Base-by-base conservation (phyloP, 1,284 basidiomycete genomes). In the Caloboletus firmus region DNA sequence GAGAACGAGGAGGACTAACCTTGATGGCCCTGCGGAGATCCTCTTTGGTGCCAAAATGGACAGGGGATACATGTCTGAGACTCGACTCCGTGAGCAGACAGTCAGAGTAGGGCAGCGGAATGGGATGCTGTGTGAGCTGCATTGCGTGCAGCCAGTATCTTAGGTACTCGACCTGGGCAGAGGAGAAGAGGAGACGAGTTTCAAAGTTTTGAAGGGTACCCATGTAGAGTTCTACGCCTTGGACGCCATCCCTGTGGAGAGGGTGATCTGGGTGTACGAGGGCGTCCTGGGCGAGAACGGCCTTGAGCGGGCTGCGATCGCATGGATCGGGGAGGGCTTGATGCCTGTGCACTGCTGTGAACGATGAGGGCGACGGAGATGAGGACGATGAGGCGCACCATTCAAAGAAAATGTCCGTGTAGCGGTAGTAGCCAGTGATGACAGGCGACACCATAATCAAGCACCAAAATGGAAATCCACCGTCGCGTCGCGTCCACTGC, bases 121-220 rank as follows among this genome's bases (percentile, higher is more conserved):
- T 79, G 20, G 77, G 75, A 11, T 76, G 67, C 53, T 82, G 77
- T 0, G 89, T 90, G 49, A 93, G 76, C 45, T 79, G 73, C 78
- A 86, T 85, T 0, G 84, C 81, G 63, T 90, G 81, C 43, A 95
- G 79, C 83, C 89, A 95, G 69, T 94, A 93, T 50, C 89, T 80
- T 17, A 90, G 68, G 68, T 93, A 95, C 68, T 93, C 88, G 55
- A 95, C 76, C 72, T 95, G 93, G 8, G 81, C 82, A 12, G 89
- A 89, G 9, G 89, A 88, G 66, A 93, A 90, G 49, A 92, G 74
- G 13, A 94, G 78, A 13, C 87, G 81, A 2, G 82, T 79, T 70
- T 87, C 81, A 62, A 87, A 85, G 52, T 79, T 82, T 46, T 76
- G 73, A 51, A 90, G 78, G 0, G 81, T 87, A 91, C 91, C 90